Evolutionary conservation across 495 filamentous ascomycete genomes (phyloP), one percentile per base, ranked within the genome.

Genomic region (Aspergillus biplanus): DNA sequence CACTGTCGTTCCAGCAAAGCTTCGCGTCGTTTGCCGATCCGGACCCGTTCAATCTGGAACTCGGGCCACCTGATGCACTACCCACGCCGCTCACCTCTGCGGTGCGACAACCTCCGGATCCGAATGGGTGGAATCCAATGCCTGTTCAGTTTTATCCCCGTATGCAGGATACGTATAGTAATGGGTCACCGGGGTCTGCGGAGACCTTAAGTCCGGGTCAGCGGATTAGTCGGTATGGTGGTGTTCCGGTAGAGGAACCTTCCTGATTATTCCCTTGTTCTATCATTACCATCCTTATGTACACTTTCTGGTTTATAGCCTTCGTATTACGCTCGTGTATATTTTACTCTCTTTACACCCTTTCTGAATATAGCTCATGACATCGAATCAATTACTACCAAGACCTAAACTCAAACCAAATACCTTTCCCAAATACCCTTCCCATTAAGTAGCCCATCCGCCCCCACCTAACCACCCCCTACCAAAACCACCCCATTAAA

Each of bases 1-100:
- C 75, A 4, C 63, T 68, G 6, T 65, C 72, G 0, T 73, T 78
- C 47, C 72, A 76, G 59, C 73, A 65, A 9, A 63, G 67, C 9
- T 75, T 67, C 8, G 47, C 62, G 5, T 39, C 37, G 2, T 56
- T 66, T 8, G 33, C 50, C 31, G 49, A 57, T 21, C 33, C 56
- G 27, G 59, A 58, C 55, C 48, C 55, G 35, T 55, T 54, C 32
- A 33, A 27, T 33, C 21, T 61, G 4, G 12, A 34, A 1, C 35
- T 54, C 15, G 50, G 47, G 16, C 16, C 16, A n/a, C 37, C 50
- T 4, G 50, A 52, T 8, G 16, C 39, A 13, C 1, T 39, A 13
- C 37, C 37, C 7, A 8, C 37, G 7, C 37, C 7, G 13, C 37
- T 39, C 8, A 7, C 37, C 1, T 13, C 37, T 1, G 8, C 37